Percentiles rank a stretch among this genome's conserved stretches.
phyloP scores from a whole-genome alignment of 345 rosid genomes.

The Tarenaya hassleriana region DNA sequence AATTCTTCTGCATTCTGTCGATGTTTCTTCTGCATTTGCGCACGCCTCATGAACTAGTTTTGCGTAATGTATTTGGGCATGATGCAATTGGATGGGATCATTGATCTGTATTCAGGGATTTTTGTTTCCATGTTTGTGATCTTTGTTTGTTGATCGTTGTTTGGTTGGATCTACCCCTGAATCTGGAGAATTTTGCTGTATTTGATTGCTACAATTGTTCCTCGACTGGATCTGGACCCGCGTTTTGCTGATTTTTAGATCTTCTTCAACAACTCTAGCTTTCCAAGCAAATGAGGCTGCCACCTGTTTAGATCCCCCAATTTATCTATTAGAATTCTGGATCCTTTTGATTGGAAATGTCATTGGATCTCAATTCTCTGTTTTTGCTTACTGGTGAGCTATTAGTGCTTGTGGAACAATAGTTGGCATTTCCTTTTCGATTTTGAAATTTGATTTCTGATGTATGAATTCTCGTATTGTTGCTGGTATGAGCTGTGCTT shows the following conservation, averaged over 20 bases:
- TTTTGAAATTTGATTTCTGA: no score
- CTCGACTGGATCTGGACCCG: constrained; percentile 22
- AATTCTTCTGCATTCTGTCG: constrained; percentile 9
- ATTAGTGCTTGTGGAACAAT: no score
- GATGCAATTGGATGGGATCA: not conserved
- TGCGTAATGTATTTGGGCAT: constrained; percentile 16
- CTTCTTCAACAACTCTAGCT: not conserved
- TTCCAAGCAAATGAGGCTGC: constrained; percentile 10
- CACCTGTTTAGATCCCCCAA: not conserved
- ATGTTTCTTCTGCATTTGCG: not conserved
- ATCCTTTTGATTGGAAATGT: no score
- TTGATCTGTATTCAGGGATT: constrained; percentile 3
- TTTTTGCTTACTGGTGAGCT: no score
- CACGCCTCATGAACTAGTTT: not conserved
- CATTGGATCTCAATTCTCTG: no score
- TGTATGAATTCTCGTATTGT: no score
- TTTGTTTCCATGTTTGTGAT: constrained; percentile 10
- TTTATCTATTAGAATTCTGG: no score
- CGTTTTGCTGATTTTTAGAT: not conserved
- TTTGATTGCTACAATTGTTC: not conserved
- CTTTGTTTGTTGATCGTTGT: constrained; percentile 1
- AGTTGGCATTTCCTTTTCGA: no score
- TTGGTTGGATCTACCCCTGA: constrained; percentile 11
- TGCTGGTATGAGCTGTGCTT: no score
- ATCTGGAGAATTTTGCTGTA: not conserved